phyloP scores from a whole-genome alignment of 352 stramenopile genomes.

The Globisporangium barbulae region DNA sequence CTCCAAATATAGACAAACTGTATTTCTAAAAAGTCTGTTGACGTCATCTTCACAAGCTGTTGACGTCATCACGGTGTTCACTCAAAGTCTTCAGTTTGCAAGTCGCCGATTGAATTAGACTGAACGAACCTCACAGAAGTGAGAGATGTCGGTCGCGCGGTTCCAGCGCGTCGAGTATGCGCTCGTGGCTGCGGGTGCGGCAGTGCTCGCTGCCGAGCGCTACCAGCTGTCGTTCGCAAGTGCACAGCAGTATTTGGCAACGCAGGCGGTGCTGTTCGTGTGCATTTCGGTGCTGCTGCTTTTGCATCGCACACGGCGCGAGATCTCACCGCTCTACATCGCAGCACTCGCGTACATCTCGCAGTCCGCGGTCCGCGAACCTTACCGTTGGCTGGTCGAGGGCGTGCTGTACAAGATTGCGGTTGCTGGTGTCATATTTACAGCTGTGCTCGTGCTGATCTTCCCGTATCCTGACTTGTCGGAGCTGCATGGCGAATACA shows the following conservation, averaged over 20 bases:
- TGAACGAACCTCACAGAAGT: neutral
- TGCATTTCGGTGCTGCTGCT: conserved; percentile 22
- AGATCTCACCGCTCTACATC: conserved; percentile 32
- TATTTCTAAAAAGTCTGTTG: neutral
- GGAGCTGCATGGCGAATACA: conserved; percentile 31
- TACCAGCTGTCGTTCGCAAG: conserved; percentile 9
- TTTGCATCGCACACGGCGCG: conserved; percentile 28
- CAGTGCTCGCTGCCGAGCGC: conserved; percentile 6
- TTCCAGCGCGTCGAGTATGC: conserved; percentile 22
- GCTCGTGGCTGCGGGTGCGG: conserved; percentile 16
- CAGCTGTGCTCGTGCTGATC: conserved; percentile 29
- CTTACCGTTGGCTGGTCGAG: conserved; percentile 7
- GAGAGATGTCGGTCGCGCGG: conserved; percentile 10
- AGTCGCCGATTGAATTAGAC: too few relatives aligned
- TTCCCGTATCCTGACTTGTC: conserved; percentile 60
- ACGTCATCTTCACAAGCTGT: neutral
- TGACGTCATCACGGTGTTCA: too few relatives aligned
- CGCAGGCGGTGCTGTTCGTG: conserved; percentile 7
- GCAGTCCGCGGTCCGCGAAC: conserved; percentile 1
- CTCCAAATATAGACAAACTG: neutral
- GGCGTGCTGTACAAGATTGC: conserved; percentile 11
- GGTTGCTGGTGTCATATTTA: conserved; percentile 17
- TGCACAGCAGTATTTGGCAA: conserved; percentile 13
- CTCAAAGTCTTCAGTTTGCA: neutral
- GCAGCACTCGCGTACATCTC: conserved; percentile 19